Evolutionary conservation across 1,139 yeast species (phyloP), one percentile per base, ranked within the genome.

Genomic region (Pichia inconspicua): DNA sequence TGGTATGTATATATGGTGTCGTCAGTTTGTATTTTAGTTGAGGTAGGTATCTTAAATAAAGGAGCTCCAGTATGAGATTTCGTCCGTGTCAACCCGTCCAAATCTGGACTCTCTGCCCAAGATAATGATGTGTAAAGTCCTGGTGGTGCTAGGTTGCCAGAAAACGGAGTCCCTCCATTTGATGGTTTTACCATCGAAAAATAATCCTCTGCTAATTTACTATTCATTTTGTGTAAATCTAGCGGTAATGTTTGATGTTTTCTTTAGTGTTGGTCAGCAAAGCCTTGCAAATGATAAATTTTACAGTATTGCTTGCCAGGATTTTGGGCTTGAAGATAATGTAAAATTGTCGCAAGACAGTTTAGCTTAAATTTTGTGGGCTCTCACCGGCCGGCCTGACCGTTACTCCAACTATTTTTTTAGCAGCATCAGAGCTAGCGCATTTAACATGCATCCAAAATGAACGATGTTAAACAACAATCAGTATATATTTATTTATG

Each of bases 1-100:
- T 55, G 58, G 40, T 62, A 62, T 1, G 49, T 45, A 36, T 50
- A 46, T 10, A 50, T 42, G 27, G 42, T 45, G 2, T 30, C 41
- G 35, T 50, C 53, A 2, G 49, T 35, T 31, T 41, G 49, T 5
- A 40, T 15, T 22, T 34, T 43, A 11, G 38, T 15, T 15, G 42
- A 40, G 4, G 14, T 35, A 2, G 25, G 19, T 37, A 41, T 47
- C 19, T 44, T 49, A 25, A 25, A 44, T 3, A 25, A 12, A 2
- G 42, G 25, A 5, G 42, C 34, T 8, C 47, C 51, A 1, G 48
- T 36, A n/a, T 45, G 45, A 14, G 53, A 43, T 36, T 50, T 50
- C 2, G 44, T 36, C 31, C 39, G 44, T 6, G 49, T 37, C 25
- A 50, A 38, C 3, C 44, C 46, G 3, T 44, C 43, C 25, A 41